Conservation (phyloP, 2,329 filamentous ascomycete genomes). For the Monosporascus sp. region DNA sequence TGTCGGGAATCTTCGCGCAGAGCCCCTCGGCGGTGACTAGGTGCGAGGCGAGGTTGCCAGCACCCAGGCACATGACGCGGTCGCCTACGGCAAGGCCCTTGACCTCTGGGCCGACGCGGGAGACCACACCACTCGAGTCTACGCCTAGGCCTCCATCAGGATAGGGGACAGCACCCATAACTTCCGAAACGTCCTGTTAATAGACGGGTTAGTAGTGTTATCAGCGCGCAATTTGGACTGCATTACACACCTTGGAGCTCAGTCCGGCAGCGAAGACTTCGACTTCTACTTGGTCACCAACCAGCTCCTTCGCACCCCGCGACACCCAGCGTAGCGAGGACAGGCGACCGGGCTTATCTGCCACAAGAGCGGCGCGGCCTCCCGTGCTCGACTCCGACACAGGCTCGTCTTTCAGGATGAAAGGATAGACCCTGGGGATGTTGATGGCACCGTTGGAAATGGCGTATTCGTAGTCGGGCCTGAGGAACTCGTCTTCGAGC, state of each 20-base stretch:
- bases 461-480: constrained; percentile 25
- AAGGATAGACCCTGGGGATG: constrained; percentile 19
- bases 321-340: constrained; percentile 11
- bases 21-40: constrained; percentile 25
- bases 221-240: not conserved
- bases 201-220: no score
- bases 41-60: constrained; percentile 22
- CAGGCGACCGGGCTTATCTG: constrained; percentile 11
- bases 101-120: constrained; percentile 15
- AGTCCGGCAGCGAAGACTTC: constrained; percentile 11
- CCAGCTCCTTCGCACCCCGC: constrained; percentile 2
- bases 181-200: constrained; percentile 15
- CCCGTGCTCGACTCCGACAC: constrained; percentile 7
- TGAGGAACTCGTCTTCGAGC: constrained; percentile 10
- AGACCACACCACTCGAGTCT: constrained; percentile 12
- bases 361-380: constrained; percentile 9
- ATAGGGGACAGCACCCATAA: constrained; percentile 12
- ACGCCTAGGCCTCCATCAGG: constrained; percentile 8
- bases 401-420: constrained; percentile 16
- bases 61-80: constrained; percentile 16
- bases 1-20: constrained; percentile 11
- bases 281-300: constrained; percentile 8
- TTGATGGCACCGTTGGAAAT: constrained; percentile 17
- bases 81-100: constrained; percentile 9
- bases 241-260: constrained; percentile 10